Evolutionary conservation across 2,329 filamentous ascomycete species (phyloP).

Genomic region (Aspergillus sp.): DNA sequence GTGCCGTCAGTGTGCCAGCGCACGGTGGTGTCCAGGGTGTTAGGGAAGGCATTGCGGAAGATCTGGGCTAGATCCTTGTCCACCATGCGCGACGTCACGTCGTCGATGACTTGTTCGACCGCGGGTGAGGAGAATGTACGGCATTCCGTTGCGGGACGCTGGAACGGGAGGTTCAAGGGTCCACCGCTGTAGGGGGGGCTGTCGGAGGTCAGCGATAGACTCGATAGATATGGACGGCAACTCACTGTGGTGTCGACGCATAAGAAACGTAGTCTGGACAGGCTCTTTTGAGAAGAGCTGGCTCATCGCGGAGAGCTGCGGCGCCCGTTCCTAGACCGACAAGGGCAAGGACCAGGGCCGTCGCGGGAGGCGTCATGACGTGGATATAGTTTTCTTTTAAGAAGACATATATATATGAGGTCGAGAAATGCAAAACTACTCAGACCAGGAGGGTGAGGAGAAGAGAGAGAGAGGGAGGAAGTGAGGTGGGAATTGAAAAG

Average conservation of each 20-base stretch:
- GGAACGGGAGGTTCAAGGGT: constrained; percentile 75
- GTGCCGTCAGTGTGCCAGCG: constrained; percentile 73
- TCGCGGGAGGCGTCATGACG: constrained; percentile 9
- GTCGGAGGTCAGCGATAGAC: neutral
- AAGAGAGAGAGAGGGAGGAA: neutral
- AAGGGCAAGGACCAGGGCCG: constrained; percentile 14
- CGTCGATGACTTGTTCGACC: constrained; percentile 82
- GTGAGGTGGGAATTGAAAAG: neutral
- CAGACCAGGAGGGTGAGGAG: neutral
- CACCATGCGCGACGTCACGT: constrained; percentile 75
- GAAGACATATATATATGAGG: no score
- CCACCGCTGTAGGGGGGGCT: constrained; percentile 79
- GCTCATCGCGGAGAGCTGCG: constrained; percentile 21
- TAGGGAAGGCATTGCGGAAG: constrained; percentile 94
- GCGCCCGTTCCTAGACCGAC: constrained; percentile 7
- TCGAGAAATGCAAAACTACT: no score
- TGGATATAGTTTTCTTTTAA: neutral
- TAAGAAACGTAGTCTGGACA: constrained; percentile 68
- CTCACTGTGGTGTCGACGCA: constrained; percentile 59
- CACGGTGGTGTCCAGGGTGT: constrained; percentile 84
- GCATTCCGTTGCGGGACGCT: constrained; percentile 76
- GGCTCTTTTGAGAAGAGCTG: constrained; percentile 38
- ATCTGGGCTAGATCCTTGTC: constrained; percentile 86
- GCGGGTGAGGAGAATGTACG: constrained; percentile 84
- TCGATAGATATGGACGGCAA: neutral